Conservation (phyloP, 1,139 yeast species). For the Yamadazyma blattariae region DNA sequence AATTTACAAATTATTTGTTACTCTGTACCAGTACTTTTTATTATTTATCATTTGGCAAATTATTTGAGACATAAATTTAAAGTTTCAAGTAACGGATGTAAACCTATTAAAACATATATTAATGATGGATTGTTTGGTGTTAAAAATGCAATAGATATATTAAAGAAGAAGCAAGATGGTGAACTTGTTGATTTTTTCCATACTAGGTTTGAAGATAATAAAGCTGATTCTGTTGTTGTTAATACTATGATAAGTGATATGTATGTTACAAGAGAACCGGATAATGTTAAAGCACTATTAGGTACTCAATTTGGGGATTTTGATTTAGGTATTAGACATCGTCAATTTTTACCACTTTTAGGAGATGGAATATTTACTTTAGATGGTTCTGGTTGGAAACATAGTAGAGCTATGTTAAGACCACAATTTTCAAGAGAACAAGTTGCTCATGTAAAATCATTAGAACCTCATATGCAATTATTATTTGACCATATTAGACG, state of each 20-base stretch:
- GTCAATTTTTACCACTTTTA: slow-evolving; percentile 36
- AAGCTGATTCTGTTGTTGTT: slow-evolving; percentile 6
- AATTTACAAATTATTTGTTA: too few species aligned
- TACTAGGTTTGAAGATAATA: slow-evolving; percentile 13
- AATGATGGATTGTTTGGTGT: slow-evolving; percentile 26
- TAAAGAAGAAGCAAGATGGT: slow-evolving; percentile 21
- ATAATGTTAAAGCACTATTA: slow-evolving; percentile 35
- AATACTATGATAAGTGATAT: slow-evolving; percentile 7
- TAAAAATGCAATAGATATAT: slow-evolving; percentile 11
- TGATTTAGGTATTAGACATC: slow-evolving; percentile 45
- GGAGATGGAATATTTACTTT: slow-evolving; percentile 59
- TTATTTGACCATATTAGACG: slow-evolving; percentile 29
- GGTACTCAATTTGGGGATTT: slow-evolving; percentile 47
- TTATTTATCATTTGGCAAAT: not conserved
- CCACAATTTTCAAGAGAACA: slow-evolving; percentile 58
- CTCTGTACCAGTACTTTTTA: not conserved
- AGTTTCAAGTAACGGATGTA: slow-evolving; percentile 19
- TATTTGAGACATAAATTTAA: not conserved
- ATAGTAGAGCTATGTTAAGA: slow-evolving; percentile 51
- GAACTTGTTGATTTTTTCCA: slow-evolving; percentile 18
- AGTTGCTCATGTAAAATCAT: slow-evolving; percentile 42
- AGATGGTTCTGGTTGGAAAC: slow-evolving; percentile 55
- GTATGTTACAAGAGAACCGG: slow-evolving; percentile 27
- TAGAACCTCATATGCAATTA: slow-evolving; percentile 45
- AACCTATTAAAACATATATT: slow-evolving; percentile 10